Conservation (phyloP, 192 early-diverging fungal genomes). For the Entophlyctis luteolus region DNA sequence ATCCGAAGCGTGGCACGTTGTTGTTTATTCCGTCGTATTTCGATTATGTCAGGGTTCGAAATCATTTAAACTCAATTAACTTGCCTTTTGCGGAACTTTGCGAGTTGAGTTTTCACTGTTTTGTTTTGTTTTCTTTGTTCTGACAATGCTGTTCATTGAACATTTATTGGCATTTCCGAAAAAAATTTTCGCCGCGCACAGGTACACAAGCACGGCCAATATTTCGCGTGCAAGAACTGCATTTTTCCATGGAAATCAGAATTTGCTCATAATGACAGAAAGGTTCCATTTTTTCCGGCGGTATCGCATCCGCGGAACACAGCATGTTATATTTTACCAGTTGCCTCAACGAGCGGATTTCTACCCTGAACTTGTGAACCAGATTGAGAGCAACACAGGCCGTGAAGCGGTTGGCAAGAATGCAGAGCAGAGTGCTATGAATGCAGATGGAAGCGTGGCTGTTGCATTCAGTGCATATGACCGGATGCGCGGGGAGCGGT, state of each 20-base stretch:
- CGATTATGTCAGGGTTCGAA: slow-evolving; percentile 92
- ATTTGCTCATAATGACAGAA: slow-evolving; percentile 84
- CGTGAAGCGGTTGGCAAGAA: too few relatives aligned
- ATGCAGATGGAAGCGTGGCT: slow-evolving; percentile 38
- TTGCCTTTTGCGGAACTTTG: slow-evolving; percentile 65
- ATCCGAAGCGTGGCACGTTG: slow-evolving; percentile 40
- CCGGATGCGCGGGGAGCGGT: slow-evolving; percentile 78
- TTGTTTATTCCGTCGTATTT: slow-evolving; percentile 92
- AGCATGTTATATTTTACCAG: slow-evolving; percentile 85
- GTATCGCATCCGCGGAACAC: slow-evolving; percentile 74
- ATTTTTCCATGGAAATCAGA: slow-evolving; percentile 77
- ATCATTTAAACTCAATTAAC: slow-evolving; percentile 74
- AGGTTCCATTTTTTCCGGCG: slow-evolving; percentile 94
- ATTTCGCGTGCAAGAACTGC: slow-evolving; percentile 70
- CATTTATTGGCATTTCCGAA: too few relatives aligned
- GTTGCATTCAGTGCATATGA: slow-evolving; percentile 67
- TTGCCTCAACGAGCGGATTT: slow-evolving; percentile 80
- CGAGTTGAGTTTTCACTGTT: slow-evolving; percentile 53
- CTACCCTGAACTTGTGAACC: slow-evolving; percentile 87
- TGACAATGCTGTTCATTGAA: too few relatives aligned
- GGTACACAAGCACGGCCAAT: slow-evolving; percentile 76
- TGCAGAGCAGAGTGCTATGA: background rate
- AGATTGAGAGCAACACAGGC: slow-evolving; percentile 54
- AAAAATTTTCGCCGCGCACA: too few relatives aligned
- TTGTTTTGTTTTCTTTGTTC: slow-evolving; percentile 1